Base-by-base conservation (phyloP, 1,284 basidiomycete species). In the Cutaneotrichosporon cutaneum region DNA sequence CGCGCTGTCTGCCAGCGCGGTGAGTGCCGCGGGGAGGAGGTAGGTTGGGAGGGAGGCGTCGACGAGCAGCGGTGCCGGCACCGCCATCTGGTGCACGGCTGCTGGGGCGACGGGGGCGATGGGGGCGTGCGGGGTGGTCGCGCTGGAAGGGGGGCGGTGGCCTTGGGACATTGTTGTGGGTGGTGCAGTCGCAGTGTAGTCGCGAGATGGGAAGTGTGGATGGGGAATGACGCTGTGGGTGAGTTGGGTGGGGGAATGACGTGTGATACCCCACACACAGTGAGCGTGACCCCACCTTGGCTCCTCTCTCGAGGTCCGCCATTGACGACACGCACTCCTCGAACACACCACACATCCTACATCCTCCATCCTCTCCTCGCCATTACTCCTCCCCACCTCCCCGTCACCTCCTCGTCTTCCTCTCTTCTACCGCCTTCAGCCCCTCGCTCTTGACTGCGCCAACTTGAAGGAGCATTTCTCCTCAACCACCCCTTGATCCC, bases 1-100 rank as follows among this genome's bases (percentile, higher is more conserved):
- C 1, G 90, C 84, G 6, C 90, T 92, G 44, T 84, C 84, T 30
- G 86, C 84, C 32, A 94, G 82, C 0, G 87, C 85, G 68, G 85
- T 82, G 62, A 91, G 87, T 68, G 88, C 84, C 72, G 90, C 88
- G 60, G 93, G 92, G 54, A 93, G 80, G 68, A 96, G 87, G 76
- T 92, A 92, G 68, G 90, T 88, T 81, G 93, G 88, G 1, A 86
- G 86, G 13, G 88, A 85, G 36, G 83, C 86, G 76, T 94, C 92
- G 64, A 95, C 77, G 81, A 81, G 72, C 11, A 67, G 59, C 1
- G 78, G 78, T 3, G 71, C 33, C 1, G 82, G 80, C 10, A 70
- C 65, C 1, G 81, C 78, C 26, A 82, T 73, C 0, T 66, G 56
- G 53, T 79, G 74, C 6, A 81, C 66, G 0, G 70, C 67, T 6